Conservation (phyloP, 768 basidiomycete genomes). For the Serpula lacrymans region DNA sequence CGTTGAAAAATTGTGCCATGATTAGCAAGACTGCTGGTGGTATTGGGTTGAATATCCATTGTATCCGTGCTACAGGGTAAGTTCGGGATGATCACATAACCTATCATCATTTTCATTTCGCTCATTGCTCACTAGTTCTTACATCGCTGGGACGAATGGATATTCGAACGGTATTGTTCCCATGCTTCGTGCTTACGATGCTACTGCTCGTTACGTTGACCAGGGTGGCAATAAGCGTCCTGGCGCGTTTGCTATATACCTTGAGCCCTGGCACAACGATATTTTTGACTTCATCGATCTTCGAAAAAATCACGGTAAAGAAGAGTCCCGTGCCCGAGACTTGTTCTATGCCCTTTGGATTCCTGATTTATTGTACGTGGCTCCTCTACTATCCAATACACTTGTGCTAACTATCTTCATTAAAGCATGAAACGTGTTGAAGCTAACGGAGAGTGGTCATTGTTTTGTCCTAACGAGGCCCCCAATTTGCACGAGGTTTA, state of each 20-base stretch:
- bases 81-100: too few species aligned
- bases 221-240: slow-evolving; percentile 99
- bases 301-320: slow-evolving; percentile 98
- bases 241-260: slow-evolving; percentile 96
- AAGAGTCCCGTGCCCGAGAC: slow-evolving; percentile 94
- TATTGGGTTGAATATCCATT: slow-evolving; percentile 94
- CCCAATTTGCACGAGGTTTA: slow-evolving; percentile 86
- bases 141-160: slow-evolving; percentile 98
- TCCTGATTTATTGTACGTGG: slow-evolving; percentile 85
- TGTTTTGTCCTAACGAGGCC: slow-evolving; percentile 98
- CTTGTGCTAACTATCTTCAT: slow-evolving; percentile 1
- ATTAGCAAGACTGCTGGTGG: slow-evolving; percentile 99
- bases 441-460: slow-evolving; percentile 82
- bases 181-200: slow-evolving; percentile 97
- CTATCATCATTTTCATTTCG: neutral
- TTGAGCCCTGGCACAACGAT: slow-evolving; percentile 99
- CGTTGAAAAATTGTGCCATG: slow-evolving; percentile 96
- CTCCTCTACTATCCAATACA: neutral
- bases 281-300: slow-evolving; percentile 97
- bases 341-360: slow-evolving; percentile 99
- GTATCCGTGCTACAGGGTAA: slow-evolving; percentile 92
- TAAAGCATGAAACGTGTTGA: slow-evolving; percentile 96
- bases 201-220: slow-evolving; percentile 97
- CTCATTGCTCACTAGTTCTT: slow-evolving; percentile 65
- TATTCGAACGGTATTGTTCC: slow-evolving; percentile 99